Percentiles rank a stretch among this genome's conserved stretches.
phyloP scores from a whole-genome alignment of 139 green algal species.

The Gonium pectorale region DNA sequence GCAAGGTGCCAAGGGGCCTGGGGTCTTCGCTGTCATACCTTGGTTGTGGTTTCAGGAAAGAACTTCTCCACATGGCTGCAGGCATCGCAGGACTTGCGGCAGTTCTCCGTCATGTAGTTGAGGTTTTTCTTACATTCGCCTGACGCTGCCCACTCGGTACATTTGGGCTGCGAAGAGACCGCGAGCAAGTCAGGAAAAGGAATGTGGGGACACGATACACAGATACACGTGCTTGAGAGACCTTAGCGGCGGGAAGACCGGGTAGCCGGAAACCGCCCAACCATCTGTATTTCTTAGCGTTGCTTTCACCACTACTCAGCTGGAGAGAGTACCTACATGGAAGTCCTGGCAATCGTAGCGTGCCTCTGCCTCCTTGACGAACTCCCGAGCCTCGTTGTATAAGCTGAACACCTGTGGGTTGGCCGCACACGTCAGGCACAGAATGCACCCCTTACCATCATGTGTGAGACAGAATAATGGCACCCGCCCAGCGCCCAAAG shows the following conservation, averaged over 20 bases:
- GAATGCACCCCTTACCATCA: too few relatives aligned
- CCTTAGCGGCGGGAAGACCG: too few relatives aligned
- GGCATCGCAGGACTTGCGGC: constrained; percentile 49
- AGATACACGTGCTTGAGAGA: too few relatives aligned
- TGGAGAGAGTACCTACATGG: constrained; percentile 48
- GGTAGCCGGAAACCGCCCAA: too few relatives aligned
- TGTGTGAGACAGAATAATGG: too few relatives aligned
- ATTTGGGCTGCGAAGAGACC: constrained; percentile 50
- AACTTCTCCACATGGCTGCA: constrained; percentile 16
- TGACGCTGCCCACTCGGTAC: constrained; percentile 44
- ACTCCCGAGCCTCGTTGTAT: constrained; percentile 42
- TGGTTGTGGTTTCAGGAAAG: constrained; percentile 37
- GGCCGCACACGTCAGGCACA: too few relatives aligned
- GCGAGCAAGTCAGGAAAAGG: not conserved
- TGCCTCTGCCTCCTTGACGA: constrained; percentile 35
- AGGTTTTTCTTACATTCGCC: constrained; percentile 67
- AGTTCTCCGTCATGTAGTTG: constrained; percentile 63
- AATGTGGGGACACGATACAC: too few relatives aligned
- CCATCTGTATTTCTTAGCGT: too few relatives aligned
- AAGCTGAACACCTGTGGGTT: constrained; percentile 43
- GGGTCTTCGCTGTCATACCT: too few relatives aligned
- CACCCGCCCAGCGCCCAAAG: too few relatives aligned
- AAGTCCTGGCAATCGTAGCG: constrained; percentile 48
- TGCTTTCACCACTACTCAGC: too few relatives aligned
- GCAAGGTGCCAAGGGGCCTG: too few relatives aligned